phyloP scores from a whole-genome alignment of 1,284 basidiomycete genomes.

The Cutaneotrichosporon cavernicola region DNA sequence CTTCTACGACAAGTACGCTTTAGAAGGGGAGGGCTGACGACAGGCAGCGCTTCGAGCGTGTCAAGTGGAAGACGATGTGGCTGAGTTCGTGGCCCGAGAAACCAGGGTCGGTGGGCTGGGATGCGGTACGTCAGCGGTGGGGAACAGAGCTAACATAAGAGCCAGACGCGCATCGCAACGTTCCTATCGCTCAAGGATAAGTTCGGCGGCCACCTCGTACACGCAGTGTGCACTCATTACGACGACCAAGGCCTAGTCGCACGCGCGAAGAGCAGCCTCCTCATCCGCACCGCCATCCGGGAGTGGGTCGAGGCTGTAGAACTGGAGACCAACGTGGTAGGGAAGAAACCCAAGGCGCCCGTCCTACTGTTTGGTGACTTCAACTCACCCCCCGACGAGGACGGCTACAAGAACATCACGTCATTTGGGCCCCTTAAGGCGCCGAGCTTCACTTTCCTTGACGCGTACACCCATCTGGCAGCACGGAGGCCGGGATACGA shows the following conservation, averaged over 20 bases:
- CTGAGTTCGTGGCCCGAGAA: constrained; percentile 41
- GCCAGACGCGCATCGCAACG: constrained; percentile 48
- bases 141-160: constrained; percentile 24
- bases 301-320: constrained; percentile 37
- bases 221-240: constrained; percentile 52
- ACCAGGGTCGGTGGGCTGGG: constrained; percentile 49
- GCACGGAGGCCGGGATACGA: constrained; percentile 13
- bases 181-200: constrained; percentile 36
- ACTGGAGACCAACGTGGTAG: background rate
- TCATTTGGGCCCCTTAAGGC: constrained; percentile 31
- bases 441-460: constrained; percentile 39
- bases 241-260: constrained; percentile 44
- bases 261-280: constrained; percentile 40
- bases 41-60: constrained; percentile 17
- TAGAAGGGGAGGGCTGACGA: background rate
- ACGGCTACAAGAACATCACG: constrained; percentile 48
- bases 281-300: constrained; percentile 40
- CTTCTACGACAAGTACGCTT: constrained; percentile 60
- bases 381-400: constrained; percentile 48
- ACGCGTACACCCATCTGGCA: constrained; percentile 35
- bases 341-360: constrained; percentile 18
- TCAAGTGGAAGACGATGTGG: constrained; percentile 45
- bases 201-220: constrained; percentile 28
- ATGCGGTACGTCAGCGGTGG: constrained; percentile 41
- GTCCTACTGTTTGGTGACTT: constrained; percentile 50